Evolutionary conservation across 441 rosid species (phyloP).

Genomic region (Capsella rubella): DNA sequence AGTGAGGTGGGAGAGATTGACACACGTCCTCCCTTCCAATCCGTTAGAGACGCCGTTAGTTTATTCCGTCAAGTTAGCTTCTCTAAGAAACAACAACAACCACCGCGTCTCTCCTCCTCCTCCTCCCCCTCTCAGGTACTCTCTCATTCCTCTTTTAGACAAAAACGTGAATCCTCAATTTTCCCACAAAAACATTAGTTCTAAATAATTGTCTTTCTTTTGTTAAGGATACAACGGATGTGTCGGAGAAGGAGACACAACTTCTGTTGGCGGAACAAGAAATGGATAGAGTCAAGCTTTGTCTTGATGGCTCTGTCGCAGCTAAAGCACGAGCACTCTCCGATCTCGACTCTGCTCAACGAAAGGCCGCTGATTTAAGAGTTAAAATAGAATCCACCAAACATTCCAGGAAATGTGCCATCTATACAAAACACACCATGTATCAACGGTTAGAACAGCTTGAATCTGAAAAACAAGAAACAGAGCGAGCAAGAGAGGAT

Average conservation of each 20-base stretch:
- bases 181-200: not conserved
- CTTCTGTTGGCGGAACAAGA: slow-evolving; percentile 67
- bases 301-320: slow-evolving; percentile 56
- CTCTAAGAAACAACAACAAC: slow-evolving; percentile 42
- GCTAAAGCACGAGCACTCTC: slow-evolving; percentile 54
- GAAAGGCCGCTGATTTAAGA: slow-evolving; percentile 56
- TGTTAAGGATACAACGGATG: slow-evolving; percentile 48
- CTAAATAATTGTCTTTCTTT: slow-evolving; percentile 7
- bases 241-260: slow-evolving; percentile 72
- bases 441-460: slow-evolving; percentile 58
- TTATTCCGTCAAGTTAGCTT: slow-evolving; percentile 73
- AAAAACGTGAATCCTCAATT: not conserved
- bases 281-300: slow-evolving; percentile 50
- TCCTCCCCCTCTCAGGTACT: slow-evolving; percentile 71
- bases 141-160: not conserved
- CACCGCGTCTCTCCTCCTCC: slow-evolving; percentile 51
- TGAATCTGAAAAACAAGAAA: slow-evolving; percentile 51
- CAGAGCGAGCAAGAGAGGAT: slow-evolving; percentile 57
- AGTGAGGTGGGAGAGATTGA: slow-evolving; percentile 88
- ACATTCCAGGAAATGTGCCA: slow-evolving; percentile 57
- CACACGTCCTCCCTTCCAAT: slow-evolving; percentile 83
- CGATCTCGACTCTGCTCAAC: slow-evolving; percentile 68
- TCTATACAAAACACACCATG: slow-evolving; percentile 57
- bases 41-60: slow-evolving; percentile 86
- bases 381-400: slow-evolving; percentile 50